Percentiles rank a stretch among this genome's conserved stretches.
phyloP scores from a whole-genome alignment of 306 rosid genomes.

The Heteromeles arbutifolia region DNA sequence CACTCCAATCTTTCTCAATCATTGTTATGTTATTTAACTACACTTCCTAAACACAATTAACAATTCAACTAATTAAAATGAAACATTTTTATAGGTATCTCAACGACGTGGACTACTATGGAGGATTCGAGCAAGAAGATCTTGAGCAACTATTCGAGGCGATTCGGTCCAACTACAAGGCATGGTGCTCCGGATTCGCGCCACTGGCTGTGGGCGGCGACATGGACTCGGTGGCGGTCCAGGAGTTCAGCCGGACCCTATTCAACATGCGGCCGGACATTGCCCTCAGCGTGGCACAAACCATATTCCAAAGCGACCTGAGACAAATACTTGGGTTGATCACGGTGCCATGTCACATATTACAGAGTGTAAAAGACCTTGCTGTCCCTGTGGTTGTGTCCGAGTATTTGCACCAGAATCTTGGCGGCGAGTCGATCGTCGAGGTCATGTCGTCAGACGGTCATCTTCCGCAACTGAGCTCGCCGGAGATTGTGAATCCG shows the following conservation, averaged over 20 bases:
- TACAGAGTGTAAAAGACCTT: slow-evolving; percentile 69
- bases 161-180: slow-evolving; percentile 63
- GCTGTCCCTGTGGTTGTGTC: slow-evolving; percentile 76
- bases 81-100: slow-evolving; percentile 41
- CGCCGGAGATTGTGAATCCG: slow-evolving; percentile 67
- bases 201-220: slow-evolving; percentile 82
- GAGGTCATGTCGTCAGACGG: slow-evolving; percentile 77
- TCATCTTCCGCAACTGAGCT: slow-evolving; percentile 81
- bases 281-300: slow-evolving; percentile 48
- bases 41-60: not conserved
- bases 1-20: not conserved
- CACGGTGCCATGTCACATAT: slow-evolving; percentile 63
- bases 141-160: slow-evolving; percentile 59
- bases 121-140: slow-evolving; percentile 80
- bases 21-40: not conserved
- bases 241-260: slow-evolving; percentile 80
- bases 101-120: slow-evolving; percentile 70
- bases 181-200: slow-evolving; percentile 82
- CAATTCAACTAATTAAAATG: not conserved
- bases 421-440: slow-evolving; percentile 56
- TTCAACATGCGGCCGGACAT: slow-evolving; percentile 92
- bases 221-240: slow-evolving; percentile 79
- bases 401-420: slow-evolving; percentile 58
- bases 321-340: slow-evolving; percentile 43
- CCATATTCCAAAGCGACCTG: slow-evolving; percentile 71